phyloP scores from a whole-genome alignment of 495 filamentous ascomycete genomes.

The Lepraria neglecta region DNA sequence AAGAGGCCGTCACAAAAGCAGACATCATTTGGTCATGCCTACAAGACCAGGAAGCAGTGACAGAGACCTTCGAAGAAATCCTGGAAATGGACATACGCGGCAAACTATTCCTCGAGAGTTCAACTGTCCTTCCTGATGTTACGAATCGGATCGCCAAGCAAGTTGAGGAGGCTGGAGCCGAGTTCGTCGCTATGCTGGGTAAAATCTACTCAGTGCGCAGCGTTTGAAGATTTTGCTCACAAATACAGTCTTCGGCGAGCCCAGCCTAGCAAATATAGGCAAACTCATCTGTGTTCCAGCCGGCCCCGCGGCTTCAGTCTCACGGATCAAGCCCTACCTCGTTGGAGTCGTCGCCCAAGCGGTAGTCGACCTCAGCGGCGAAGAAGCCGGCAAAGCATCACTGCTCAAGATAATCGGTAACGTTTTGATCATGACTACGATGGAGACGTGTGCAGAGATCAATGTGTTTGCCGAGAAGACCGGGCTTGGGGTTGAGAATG shows the following conservation, averaged over 20 bases:
- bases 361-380: constrained; percentile 42
- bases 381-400: constrained; percentile 42
- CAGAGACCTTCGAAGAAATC: constrained; percentile 31
- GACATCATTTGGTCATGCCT: constrained; percentile 40
- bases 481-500: constrained; percentile 43
- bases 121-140: constrained; percentile 41
- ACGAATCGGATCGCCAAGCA: constrained; percentile 35
- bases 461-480: constrained; percentile 52
- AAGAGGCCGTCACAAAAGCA: constrained; percentile 35
- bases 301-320: constrained; percentile 35
- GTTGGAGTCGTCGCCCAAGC: constrained; percentile 42
- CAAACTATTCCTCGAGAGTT: constrained; percentile 48
- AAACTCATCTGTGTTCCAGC: constrained; percentile 46
- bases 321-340: constrained; percentile 40
- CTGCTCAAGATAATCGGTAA: constrained; percentile 44
- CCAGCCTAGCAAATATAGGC: constrained; percentile 40
- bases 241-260: constrained; percentile 39
- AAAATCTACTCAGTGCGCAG: not conserved
- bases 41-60: constrained; percentile 5
- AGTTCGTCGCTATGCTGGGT: constrained; percentile 38
- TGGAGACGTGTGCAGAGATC: constrained; percentile 48
- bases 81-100: constrained; percentile 34
- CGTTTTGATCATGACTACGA: constrained; percentile 43
- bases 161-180: constrained; percentile 35
- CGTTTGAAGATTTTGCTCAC: not conserved